A percentile compares a stretch with the other conserved stretches of the same genome.
Conservation (phyloP, 208 protist species). For the Acanthamoeba divionensis region DNA sequence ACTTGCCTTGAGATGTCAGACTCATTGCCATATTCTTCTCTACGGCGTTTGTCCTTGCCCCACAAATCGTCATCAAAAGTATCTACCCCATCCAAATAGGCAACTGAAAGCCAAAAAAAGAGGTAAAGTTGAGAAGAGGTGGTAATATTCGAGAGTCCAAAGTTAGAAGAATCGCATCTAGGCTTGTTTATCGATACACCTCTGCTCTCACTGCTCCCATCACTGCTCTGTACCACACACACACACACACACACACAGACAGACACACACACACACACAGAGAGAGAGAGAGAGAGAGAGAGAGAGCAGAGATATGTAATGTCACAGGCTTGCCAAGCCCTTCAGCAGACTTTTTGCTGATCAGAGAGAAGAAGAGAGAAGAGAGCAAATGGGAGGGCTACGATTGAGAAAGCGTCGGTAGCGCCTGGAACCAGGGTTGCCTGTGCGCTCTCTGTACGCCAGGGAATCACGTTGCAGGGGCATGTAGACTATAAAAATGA, state of each 20-base stretch:
- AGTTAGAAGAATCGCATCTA: no score
- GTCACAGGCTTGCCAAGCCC: background rate
- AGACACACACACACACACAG: no score
- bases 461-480: background rate
- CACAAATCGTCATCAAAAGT: background rate
- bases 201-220: no score
- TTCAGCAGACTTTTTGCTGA: no score
- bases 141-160: no score
- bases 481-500: no score
- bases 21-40: background rate
- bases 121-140: background rate
- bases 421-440: background rate
- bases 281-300: background rate
- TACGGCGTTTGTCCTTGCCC: background rate
- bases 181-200: no score
- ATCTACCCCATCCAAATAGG: no score
- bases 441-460: background rate
- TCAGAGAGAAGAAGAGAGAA: background rate
- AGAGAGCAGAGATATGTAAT: background rate
- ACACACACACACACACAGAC: no score
- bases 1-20: no score
- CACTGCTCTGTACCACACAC: no score
- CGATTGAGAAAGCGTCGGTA: slow-evolving; percentile 8
- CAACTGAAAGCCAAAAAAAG: no score
- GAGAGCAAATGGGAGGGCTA: background rate